Conservation (phyloP, 345 rosid genomes). For the Pistacia integerrima region DNA sequence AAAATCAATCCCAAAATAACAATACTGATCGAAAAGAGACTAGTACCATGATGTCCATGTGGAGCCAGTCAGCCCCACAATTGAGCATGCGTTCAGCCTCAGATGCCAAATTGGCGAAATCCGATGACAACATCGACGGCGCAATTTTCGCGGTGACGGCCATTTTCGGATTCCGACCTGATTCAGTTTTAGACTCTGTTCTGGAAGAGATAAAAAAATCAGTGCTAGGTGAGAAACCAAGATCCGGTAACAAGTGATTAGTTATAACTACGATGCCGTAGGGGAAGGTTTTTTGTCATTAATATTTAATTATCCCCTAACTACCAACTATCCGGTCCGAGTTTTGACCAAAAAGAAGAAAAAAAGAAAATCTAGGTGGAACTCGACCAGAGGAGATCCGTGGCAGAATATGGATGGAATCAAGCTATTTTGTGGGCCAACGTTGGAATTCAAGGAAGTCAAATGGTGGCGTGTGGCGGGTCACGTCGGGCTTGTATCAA, state of each 20-base stretch:
- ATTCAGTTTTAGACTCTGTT: not conserved
- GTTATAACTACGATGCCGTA: not conserved
- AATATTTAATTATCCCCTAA: no score
- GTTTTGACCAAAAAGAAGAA: no score
- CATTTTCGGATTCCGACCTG: slow-evolving; percentile 41
- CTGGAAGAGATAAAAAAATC: not conserved
- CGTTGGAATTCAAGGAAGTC: no score
- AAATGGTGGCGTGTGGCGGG: no score
- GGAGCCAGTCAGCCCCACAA: slow-evolving; percentile 96
- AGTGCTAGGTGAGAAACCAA: not conserved
- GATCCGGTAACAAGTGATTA: not conserved
- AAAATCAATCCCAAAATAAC: no score
- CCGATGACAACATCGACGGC: slow-evolving; percentile 95
- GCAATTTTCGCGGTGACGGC: slow-evolving; percentile 71
- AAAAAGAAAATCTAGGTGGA: no score
- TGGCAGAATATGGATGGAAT: not conserved
- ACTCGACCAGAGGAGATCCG: not conserved
- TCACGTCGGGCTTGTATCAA: no score
- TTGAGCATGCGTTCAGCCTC: slow-evolving; percentile 84
- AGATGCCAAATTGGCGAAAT: slow-evolving; percentile 81
- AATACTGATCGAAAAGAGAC: not conserved
- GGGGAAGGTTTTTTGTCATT: no score
- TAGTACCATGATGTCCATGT: slow-evolving; percentile 94
- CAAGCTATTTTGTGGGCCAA: not conserved
- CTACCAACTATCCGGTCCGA: not conserved